These are phyloP conservation scores for Pholiota conissans DNA, from an alignment of 768 basidiomycete species.

Conservation along the genomic window DNA sequence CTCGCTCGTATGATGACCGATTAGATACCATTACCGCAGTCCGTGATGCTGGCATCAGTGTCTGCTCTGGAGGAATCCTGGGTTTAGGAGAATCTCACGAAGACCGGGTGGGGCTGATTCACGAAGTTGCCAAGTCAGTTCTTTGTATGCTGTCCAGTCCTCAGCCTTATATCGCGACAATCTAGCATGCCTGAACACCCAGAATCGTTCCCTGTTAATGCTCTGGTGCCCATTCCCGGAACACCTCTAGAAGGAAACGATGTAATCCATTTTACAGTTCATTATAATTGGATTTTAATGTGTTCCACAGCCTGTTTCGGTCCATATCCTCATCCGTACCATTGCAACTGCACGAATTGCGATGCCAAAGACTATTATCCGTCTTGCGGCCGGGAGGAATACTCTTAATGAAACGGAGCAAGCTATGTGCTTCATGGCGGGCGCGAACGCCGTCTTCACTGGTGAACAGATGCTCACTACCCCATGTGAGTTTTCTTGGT, in stretches of 20 bases:
- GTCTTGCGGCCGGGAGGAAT: constrained; percentile 92
- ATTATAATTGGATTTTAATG: too few relatives aligned
- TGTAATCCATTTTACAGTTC: constrained; percentile 48
- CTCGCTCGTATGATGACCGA: constrained; percentile 91
- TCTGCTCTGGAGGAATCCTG: constrained; percentile 95
- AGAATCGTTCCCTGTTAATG: constrained; percentile 99
- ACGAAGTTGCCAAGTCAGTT: constrained; percentile 86
- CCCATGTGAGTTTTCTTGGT: constrained; percentile 63
- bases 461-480: constrained; percentile 98
- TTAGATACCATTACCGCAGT: constrained; percentile 88
- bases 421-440: constrained; percentile 98
- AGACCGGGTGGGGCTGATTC: constrained; percentile 91
- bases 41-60: constrained; percentile 93
- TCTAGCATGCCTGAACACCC: constrained; percentile 90
- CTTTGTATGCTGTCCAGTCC: neutral
- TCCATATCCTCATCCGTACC: constrained; percentile 86
- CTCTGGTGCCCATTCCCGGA: constrained; percentile 92
- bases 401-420: constrained; percentile 89
- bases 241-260: constrained; percentile 93
- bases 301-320: constrained; percentile 63
- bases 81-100: constrained; percentile 90
- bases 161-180: constrained; percentile 11
- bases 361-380: constrained; percentile 89
- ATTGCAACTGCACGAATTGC: constrained; percentile 95
- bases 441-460: constrained; percentile 98